Evolutionary conservation across 345 rosid genomes (phyloP), one percentile per base, ranked within the genome.

Genomic region (Laguncularia racemosa): DNA sequence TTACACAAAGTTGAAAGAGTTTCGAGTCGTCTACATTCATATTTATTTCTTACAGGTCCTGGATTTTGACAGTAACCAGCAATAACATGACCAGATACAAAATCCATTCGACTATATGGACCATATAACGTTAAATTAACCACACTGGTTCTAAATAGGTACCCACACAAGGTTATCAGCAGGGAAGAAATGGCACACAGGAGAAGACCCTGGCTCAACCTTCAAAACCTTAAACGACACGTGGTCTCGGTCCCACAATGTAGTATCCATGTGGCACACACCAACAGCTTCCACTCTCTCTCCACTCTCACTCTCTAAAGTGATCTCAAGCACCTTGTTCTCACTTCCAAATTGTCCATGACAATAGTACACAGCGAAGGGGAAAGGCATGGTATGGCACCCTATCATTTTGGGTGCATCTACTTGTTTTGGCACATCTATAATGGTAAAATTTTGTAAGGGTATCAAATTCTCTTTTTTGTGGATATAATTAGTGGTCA

Each of bases 211-310:
- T 0, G 88, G 90, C 38, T 78, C 21, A 28, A 86, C 53, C 20
- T 60, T 63, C 12, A 86, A 80, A 52, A 85, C 71, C 2, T 62
- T 78, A 64, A 91, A 91, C 6, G 92, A 78, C n/a, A 57, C 72
- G 57, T 85, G 85, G 16, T 80, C 78, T 6, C 5, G 46, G 52
- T 78, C 63, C 98, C 96, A 88, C 51, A 58, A 71, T 16, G 96
- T 81, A 3, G 95, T 88, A 50, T 91, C 85, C 95, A 84, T 81
- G 67, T 88, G 98, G 46, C 96, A 91, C 12, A 81, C 76, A 2
- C 74, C 95, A 0, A 57, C 60, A 26, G 91, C 89, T 14, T 79
- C 63, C 3, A 85, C 78, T 13, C 33, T 61, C 8, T 73, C 86
- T 9, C 88, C 85, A 69, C 75, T 64, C 8, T 79, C 90, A 3